These are phyloP conservation scores for Saccharomycopsis crataegensis DNA, from an alignment of 1,139 yeast genomes.

Conservation along the genomic window DNA sequence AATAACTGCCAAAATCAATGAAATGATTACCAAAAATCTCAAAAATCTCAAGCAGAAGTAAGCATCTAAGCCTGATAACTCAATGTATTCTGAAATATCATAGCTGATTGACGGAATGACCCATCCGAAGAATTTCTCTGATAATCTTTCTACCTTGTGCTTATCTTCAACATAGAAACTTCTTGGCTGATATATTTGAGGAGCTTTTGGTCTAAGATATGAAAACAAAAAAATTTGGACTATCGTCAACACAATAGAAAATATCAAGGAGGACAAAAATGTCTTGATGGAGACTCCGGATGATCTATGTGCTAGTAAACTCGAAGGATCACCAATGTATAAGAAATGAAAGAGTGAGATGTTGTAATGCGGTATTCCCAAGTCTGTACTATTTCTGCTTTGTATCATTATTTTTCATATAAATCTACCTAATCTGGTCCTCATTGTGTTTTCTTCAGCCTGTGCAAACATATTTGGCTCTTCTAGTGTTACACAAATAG, in stretches of 20 bases:
- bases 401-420: no score
- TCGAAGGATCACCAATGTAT: not conserved
- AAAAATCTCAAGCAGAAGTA: conserved; percentile 54
- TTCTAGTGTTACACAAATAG: no score
- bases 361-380: conserved; percentile 22
- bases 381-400: no score
- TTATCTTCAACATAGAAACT: conserved; percentile 35
- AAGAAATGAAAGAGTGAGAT: conserved; percentile 7
- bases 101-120: conserved; percentile 34
- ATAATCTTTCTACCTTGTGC: conserved; percentile 2
- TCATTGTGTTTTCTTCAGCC: no score
- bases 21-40: conserved; percentile 40
- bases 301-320: conserved; percentile 28
- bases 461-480: no score
- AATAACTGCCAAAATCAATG: conserved; percentile 40
- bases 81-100: conserved; percentile 37
- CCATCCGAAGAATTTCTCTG: conserved; percentile 41
- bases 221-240: conserved; percentile 49
- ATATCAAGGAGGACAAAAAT: conserved; percentile 38
- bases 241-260: conserved; percentile 45
- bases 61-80: conserved; percentile 52
- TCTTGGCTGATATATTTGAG: conserved; percentile 50
- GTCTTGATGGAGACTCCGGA: conserved; percentile 41
- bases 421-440: no score
- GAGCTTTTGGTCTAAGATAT: conserved; percentile 39